These are phyloP conservation scores for Sordariomycetes sp. DNA, from an alignment of 2,329 filamentous ascomycete genomes.

Conservation along the genomic window DNA sequence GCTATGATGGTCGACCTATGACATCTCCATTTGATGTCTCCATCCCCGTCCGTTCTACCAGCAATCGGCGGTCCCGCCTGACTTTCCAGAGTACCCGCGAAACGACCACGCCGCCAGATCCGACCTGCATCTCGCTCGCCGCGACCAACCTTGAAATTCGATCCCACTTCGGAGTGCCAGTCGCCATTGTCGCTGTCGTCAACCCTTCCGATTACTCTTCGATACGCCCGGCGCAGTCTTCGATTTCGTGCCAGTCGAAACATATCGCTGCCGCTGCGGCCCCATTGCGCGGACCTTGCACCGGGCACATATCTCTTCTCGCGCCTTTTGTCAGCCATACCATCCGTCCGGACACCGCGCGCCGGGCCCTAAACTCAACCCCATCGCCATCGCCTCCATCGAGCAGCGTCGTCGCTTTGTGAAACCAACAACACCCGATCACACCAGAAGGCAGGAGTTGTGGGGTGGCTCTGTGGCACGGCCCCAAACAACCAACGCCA, in stretches of 20 bases:
- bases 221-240: not conserved
- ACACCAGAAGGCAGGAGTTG: not conserved
- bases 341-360: not conserved
- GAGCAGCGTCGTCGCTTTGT: not conserved
- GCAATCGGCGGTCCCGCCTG: conserved; percentile 8
- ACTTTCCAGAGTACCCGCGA: no score
- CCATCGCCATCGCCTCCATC: not conserved
- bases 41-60: conserved; percentile 6
- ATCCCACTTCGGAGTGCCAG: not conserved
- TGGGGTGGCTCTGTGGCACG: not conserved
- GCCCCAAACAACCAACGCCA: not conserved
- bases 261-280: not conserved
- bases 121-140: not conserved
- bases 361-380: not conserved
- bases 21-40: conserved; percentile 9
- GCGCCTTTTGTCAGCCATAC: not conserved
- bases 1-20: conserved; percentile 5
- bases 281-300: not conserved
- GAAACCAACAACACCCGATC: not conserved
- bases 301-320: not conserved
- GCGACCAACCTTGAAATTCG: not conserved
- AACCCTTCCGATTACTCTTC: not conserved
- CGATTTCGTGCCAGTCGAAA: not conserved
- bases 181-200: not conserved
- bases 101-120: not conserved